Base-by-base conservation (phyloP, 202 grass and related monocot genomes). In the Saccharum hybrid region DNA sequence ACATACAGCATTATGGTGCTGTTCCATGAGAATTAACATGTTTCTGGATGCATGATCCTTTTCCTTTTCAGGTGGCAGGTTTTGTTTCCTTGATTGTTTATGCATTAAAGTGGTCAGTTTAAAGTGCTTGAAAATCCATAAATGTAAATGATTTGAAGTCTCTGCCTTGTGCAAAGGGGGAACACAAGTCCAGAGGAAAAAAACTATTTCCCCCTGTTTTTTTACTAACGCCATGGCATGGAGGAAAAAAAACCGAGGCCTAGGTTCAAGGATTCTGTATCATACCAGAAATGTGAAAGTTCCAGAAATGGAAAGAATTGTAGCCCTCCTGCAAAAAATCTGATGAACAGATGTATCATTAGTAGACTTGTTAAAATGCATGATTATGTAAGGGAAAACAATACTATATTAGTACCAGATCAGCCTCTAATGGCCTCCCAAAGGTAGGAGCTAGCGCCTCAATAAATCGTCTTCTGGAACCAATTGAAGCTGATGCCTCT, bases 241-340 rank as follows among this genome's bases (percentile, higher is more conserved):
- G n/a, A n/a, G n/a, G n/a, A n/a, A n/a, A 51, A 70, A 63, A 52
- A 22, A 34, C 30, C 46, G 10, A 65, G 79, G 79, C 68, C 59
- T 59, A 87, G 60, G 37, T 30, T 72, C 51, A 36, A 7, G 19
- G 26, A 86, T 72, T 84, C 46, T 68, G 10, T 77, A 39, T 75
- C 87, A 87, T 98, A 98, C 96, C 92, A 98, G 84, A 98, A 95
- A 95, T 80, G 89, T 92, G 77, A 98, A 98, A 85, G 87, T 74
- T 22, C 92, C 91, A 69, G 93, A 88, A 64, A 91, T 85, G 69
- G 80, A 77, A 75, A 98, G 89, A 63, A 98, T 37, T n/a, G 96
- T 91, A 59, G 90, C 91, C 82, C 76, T 94, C 89, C 91, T 91
- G 68, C 92, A 98, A 85, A 98, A 92, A 21, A 95, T 94, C 96